Conservation (phyloP, 257 asterid genomes). For the Fraxinus quadrangulata region DNA sequence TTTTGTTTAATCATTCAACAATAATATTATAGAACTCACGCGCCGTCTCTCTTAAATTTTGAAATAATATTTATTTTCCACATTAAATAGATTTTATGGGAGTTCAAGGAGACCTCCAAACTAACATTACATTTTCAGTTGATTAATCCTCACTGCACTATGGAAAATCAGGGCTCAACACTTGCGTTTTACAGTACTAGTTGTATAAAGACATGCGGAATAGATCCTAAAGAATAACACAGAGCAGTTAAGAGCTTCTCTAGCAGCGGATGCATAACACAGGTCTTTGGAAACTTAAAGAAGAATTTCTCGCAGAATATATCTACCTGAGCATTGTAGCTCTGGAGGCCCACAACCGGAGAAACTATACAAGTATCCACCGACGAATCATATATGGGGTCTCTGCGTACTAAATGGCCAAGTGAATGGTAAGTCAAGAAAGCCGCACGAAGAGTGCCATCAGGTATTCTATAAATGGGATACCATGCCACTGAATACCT, state of each 20-base stretch:
- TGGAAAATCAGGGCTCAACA: not conserved
- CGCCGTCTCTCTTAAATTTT: not conserved
- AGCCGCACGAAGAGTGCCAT: slow-evolving; percentile 37
- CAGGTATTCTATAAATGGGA: slow-evolving; percentile 38
- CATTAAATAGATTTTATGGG: not conserved
- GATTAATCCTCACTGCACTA: not conserved
- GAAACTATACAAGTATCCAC: slow-evolving; percentile 25
- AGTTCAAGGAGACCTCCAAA: not conserved
- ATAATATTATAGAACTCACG: not conserved
- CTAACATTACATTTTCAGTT: not conserved
- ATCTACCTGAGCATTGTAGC: slow-evolving; percentile 37
- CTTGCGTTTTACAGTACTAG: not conserved
- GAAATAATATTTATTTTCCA: not conserved
- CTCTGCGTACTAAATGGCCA: slow-evolving; percentile 32
- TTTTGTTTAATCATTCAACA: not conserved
- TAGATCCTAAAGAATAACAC: not conserved
- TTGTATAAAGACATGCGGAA: not conserved
- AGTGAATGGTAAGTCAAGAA: slow-evolving; percentile 39
- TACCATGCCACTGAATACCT: slow-evolving; percentile 43
- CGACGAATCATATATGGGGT: slow-evolving; percentile 13
- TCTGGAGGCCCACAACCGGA: slow-evolving; percentile 35
- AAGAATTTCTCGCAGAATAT: not conserved
- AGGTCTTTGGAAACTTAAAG: not conserved
- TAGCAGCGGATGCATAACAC: not conserved
- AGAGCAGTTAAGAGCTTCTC: not conserved